Base-by-base conservation (phyloP, 179 eudicot species). In the Silene coronaria region DNA sequence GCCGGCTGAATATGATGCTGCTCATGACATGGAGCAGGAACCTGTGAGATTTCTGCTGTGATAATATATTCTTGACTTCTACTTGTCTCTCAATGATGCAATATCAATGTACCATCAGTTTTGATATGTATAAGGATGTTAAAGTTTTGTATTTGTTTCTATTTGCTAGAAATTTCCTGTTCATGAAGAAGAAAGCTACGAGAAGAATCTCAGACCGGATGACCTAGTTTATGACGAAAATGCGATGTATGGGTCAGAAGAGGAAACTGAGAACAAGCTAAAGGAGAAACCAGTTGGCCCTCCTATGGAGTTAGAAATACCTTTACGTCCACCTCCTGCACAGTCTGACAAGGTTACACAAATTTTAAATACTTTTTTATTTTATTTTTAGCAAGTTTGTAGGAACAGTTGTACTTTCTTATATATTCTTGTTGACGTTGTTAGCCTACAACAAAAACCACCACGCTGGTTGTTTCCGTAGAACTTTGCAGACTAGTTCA, bases 281-380 rank as follows among this genome's bases (percentile, higher is more conserved):
- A 93, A 86, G 81, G 97, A 93, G 76, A 93, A 86, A 77, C 97
- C 94, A 58, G 84, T 87, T 83, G 99, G 99, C 13, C 99, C 97
- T 17, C 96, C 97, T 13, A 77, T 96, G 89, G 96, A 93, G 83
- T 80, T 93, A 73, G 99, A 90, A 78, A 85, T 96, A 77, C 99
- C 97, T 62, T 72, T 96, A 72, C 87, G 85, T 17, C 92, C 84
- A 26, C 99, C 99, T 79, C 99, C 99, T 38, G 89, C 98, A 78
- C 78, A 66, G 67, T 86, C 96, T 21, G 92, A 91, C 48, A 88
- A 91, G 93, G 97, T 96, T 16, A 63, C 14, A 26, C 64, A 70
- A 5, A 76, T 72, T 72, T 8, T 48, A 21, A 4, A 30, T 65
- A 3, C 32, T 28, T 28, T 28, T 28, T 28, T n/a, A n/a, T n/a